These are phyloP conservation scores for Evansstolkia leycettana DNA, from an alignment of 495 filamentous ascomycete species.

Conservation along the genomic window DNA sequence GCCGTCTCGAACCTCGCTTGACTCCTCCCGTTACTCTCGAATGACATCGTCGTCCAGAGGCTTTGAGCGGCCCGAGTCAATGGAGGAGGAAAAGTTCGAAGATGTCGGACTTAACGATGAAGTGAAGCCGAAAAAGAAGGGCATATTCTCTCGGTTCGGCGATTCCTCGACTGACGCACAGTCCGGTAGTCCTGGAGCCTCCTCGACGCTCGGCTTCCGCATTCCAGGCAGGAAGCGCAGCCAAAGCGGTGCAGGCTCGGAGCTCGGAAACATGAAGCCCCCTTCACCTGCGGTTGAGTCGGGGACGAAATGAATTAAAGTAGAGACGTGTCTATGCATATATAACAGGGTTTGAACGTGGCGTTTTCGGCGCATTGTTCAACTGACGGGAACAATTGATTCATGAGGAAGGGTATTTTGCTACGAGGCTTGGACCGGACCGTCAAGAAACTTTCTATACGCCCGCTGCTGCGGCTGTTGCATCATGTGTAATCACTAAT, in stretches of 20 bases:
- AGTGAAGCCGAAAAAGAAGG: constrained; percentile 58
- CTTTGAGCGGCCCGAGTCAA: constrained; percentile 41
- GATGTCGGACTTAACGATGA: constrained; percentile 83
- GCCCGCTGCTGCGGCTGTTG: no score
- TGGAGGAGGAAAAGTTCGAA: constrained; percentile 72
- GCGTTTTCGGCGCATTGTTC: not conserved
- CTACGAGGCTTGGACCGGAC: no score
- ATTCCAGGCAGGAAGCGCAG: constrained; percentile 62
- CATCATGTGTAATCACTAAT: no score
- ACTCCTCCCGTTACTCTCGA: constrained; percentile 54
- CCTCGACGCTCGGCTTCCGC: constrained; percentile 45
- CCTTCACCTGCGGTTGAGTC: not conserved
- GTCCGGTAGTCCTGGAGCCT: constrained; percentile 35
- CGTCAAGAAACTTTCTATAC: no score
- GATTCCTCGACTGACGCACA: constrained; percentile 36
- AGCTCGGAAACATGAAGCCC: constrained; percentile 45
- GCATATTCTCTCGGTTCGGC: constrained; percentile 79
- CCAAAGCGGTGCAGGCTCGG: constrained; percentile 60
- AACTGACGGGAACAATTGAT: constrained; percentile 2
- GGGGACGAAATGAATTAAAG: not conserved
- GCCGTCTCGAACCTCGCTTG: constrained; percentile 63
- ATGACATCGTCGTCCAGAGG: constrained; percentile 37
- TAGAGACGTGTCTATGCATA: not conserved
- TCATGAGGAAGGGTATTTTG: constrained; percentile 1
- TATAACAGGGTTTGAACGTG: constrained; percentile 1